Evolutionary conservation across 495 filamentous ascomycete species (phyloP), one percentile per base, ranked within the genome.

Genomic region (Delitschia confertaspora): DNA sequence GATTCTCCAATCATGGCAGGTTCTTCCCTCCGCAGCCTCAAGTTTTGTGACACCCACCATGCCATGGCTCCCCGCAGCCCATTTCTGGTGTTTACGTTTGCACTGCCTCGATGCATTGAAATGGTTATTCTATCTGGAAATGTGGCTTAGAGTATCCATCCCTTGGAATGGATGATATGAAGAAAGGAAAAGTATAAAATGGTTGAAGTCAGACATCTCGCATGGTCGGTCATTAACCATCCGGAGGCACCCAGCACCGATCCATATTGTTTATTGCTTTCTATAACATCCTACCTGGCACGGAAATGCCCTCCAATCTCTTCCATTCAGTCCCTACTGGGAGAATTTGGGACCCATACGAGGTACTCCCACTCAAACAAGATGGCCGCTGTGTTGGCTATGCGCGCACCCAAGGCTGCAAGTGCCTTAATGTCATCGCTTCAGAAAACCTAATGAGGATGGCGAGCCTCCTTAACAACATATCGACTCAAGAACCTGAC

Each of bases 331-430:
- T 16, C 30, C 3, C 33, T 19, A 16, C 33, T 19, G 11, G 16
- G 22, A 14, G 3, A 3, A 11, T 36, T 9, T 36, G 33, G 17
- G 33, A 36, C 33, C 33, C 33, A 2, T 19, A 19, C 10, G 14
- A 9, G 3, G 22, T 17, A 14, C 13, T 36, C 6, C 3, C 18
- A 8, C 18, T 36, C 33, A 17, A 10, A 14, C 11, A 9, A 3
- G 33, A 36, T 17, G 3, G 22, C n/a, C 33, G 33, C 5, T 36
- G 33, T 11, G 33, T 36, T 13, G 33, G 33, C 14, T 19, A 36
- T 18, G 14, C 33, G 4, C 14, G 16, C 17, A 19, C 33, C 33
- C 18, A 3, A 36, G 14, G 33, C 3, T 19, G 33, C 33, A 36
- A 36, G 17, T 36, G 33, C 33, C 3, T 9, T 6, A 18, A 13